Percentiles rank a stretch among this genome's conserved stretches.
Evolutionary conservation across 345 rosid genomes (phyloP).

Genomic region (Salix brachista): DNA sequence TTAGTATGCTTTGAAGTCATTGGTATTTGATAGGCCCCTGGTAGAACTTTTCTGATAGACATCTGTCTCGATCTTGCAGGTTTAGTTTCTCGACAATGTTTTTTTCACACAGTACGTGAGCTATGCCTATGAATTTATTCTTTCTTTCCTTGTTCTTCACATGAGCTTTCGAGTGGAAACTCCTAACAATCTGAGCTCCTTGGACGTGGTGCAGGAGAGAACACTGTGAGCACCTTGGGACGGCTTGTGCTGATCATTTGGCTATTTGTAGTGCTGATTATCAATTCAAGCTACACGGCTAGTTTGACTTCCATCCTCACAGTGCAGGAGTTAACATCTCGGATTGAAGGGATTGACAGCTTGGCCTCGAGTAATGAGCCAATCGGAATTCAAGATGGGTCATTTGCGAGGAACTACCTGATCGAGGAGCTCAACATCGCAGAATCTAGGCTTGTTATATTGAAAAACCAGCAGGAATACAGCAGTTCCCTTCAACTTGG

Average conservation of each 20-base stretch:
- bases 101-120: conserved; percentile 86
- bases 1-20: conserved; percentile 27
- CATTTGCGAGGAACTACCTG: conserved; percentile 75
- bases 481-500: conserved; percentile 50
- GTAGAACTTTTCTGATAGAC: conserved; percentile 9
- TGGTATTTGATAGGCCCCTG: background rate
- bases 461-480: conserved; percentile 55
- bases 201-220: conserved; percentile 63
- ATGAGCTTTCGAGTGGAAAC: background rate
- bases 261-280: conserved; percentile 86
- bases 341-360: conserved; percentile 73
- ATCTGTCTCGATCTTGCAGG: conserved; percentile 54
- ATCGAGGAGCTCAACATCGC: conserved; percentile 76
- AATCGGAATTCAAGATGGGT: conserved; percentile 85
- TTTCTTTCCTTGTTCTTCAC: background rate
- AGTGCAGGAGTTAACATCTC: conserved; percentile 72
- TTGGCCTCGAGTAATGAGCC: conserved; percentile 60
- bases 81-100: conserved; percentile 99
- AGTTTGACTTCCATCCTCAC: conserved; percentile 95
- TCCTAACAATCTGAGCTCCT: conserved; percentile 2
- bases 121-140: background rate
- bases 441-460: conserved; percentile 51
- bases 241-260: conserved; percentile 82
- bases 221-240: conserved; percentile 76
- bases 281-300: conserved; percentile 97